phyloP scores from a whole-genome alignment of 441 rosid genomes.

The Erysimum cheiri region DNA sequence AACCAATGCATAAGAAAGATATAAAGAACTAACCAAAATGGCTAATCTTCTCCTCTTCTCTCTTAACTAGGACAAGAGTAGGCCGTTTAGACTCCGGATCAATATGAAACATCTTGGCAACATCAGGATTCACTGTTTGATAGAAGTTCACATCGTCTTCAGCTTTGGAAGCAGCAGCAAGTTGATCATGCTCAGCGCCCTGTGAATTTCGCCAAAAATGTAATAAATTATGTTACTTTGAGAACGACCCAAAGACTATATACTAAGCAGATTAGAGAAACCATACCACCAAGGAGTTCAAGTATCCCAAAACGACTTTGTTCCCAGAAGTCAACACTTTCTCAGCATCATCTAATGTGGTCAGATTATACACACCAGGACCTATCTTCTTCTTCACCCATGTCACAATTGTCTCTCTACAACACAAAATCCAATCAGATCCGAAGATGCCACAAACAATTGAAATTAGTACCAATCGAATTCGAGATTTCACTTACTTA shows the following conservation, averaged over 20 bases:
- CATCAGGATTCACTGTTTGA: constrained; percentile 83
- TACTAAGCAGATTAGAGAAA: background rate
- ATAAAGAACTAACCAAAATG: constrained; percentile 69
- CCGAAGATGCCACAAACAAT: background rate
- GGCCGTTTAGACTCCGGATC: constrained; percentile 84
- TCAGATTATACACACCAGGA: constrained; percentile 77
- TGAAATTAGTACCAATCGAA: background rate
- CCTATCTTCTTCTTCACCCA: constrained; percentile 99
- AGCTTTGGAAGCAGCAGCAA: constrained; percentile 84
- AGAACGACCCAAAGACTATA: constrained; percentile 1
- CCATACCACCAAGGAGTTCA: constrained; percentile 82
- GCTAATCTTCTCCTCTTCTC: constrained; percentile 75
- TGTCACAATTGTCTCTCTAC: constrained; percentile 84
- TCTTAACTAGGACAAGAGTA: constrained; percentile 76
- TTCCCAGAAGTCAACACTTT: constrained; percentile 72
- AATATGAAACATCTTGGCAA: constrained; percentile 89
- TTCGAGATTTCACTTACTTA: constrained; percentile 59
- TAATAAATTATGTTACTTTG: background rate
- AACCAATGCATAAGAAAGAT: constrained; percentile 19
- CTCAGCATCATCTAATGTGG: constrained; percentile 88
- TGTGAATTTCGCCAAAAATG: constrained; percentile 32
- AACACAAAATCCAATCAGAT: constrained; percentile 33
- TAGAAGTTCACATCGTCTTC: constrained; percentile 94
- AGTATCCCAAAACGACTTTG: constrained; percentile 84
- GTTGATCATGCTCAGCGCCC: constrained; percentile 87